These are phyloP conservation scores for Massarina eburnea DNA, from an alignment of 2,329 filamentous ascomycete genomes.

Conservation along the genomic window DNA sequence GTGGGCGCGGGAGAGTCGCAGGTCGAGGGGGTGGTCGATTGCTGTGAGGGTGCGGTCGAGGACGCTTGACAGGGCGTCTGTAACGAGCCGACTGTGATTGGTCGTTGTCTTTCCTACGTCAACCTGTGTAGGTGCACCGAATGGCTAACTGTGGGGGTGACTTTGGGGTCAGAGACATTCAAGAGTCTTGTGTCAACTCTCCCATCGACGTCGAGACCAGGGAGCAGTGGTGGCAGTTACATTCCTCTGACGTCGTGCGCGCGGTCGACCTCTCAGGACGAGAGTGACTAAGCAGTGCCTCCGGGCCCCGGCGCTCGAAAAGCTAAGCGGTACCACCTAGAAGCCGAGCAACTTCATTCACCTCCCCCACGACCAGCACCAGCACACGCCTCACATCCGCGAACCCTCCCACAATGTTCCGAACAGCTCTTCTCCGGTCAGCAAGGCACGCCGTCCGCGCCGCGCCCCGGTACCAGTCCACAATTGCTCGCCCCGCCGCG, in stretches of 20 bases:
- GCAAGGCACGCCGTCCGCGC: constrained; percentile 57
- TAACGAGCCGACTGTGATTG: constrained; percentile 32
- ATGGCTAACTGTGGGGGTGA: not conserved
- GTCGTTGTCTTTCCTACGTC: constrained; percentile 23
- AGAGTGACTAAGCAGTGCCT: constrained; percentile 16
- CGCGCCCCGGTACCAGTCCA: constrained; percentile 44
- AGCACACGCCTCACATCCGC: constrained; percentile 17
- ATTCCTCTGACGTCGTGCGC: too few relatives aligned
- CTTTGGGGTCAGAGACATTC: too few relatives aligned
- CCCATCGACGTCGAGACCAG: too few relatives aligned
- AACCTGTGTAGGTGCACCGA: constrained; percentile 7
- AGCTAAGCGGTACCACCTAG: constrained; percentile 15
- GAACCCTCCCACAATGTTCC: constrained; percentile 71
- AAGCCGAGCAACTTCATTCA: constrained; percentile 22
- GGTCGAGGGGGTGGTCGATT: constrained; percentile 22
- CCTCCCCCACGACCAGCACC: constrained; percentile 24
- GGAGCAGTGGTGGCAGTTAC: too few relatives aligned
- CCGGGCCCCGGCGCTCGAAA: constrained; percentile 1
- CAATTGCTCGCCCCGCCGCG: constrained; percentile 62
- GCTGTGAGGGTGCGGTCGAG: constrained; percentile 23
- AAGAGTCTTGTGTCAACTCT: too few relatives aligned
- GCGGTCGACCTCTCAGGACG: too few relatives aligned
- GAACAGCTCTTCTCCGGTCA: constrained; percentile 80
- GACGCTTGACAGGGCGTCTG: constrained; percentile 25
- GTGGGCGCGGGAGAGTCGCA: constrained; percentile 33